Conservation (phyloP, 2,329 filamentous ascomycete species). For the Bipolaris victoriae region DNA sequence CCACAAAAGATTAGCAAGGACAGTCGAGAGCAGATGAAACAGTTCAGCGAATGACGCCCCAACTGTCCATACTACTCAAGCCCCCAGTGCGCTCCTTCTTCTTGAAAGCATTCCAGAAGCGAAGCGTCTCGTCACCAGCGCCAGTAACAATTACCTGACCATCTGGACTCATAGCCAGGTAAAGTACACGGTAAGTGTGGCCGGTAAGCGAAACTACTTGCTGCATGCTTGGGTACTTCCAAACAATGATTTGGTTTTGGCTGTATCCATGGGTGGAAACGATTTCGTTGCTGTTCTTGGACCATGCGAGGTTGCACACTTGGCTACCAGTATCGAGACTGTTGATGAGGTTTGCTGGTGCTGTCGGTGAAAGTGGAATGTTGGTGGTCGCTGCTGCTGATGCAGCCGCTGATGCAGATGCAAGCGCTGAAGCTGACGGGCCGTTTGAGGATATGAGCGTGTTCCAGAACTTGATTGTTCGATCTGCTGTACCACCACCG, state of each 20-base stretch:
- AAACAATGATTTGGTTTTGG: conserved; percentile 98
- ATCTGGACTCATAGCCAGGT: conserved; percentile 96
- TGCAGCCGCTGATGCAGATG: conserved; percentile 46
- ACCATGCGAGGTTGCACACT: conserved; percentile 98
- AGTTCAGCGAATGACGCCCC: conserved; percentile 75
- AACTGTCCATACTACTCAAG: conserved; percentile 67
- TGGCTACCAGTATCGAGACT: conserved; percentile 97
- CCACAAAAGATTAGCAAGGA: conserved; percentile 9
- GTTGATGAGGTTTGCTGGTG: conserved; percentile 61
- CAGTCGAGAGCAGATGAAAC: conserved; percentile 1
- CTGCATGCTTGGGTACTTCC: conserved; percentile 99
- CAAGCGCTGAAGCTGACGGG: conserved; percentile 50
- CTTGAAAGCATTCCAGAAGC: conserved; percentile 97
- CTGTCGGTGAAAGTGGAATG: conserved; percentile 40
- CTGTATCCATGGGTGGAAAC: conserved; percentile 97
- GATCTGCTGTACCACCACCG: conserved; percentile 92
- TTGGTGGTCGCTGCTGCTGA: conserved; percentile 42
- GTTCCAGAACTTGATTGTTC: conserved; percentile 98
- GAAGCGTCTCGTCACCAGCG: conserved; percentile 91
- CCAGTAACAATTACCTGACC: conserved; percentile 93
- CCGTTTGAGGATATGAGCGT: conserved; percentile 74
- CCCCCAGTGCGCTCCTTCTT: conserved; percentile 74
- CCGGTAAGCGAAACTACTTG: conserved; percentile 95
- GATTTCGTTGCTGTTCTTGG: conserved; percentile 95
- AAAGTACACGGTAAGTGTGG: conserved; percentile 94